Evolutionary conservation across 331 rosid species (phyloP).

Genomic region (Arachis monticola): DNA sequence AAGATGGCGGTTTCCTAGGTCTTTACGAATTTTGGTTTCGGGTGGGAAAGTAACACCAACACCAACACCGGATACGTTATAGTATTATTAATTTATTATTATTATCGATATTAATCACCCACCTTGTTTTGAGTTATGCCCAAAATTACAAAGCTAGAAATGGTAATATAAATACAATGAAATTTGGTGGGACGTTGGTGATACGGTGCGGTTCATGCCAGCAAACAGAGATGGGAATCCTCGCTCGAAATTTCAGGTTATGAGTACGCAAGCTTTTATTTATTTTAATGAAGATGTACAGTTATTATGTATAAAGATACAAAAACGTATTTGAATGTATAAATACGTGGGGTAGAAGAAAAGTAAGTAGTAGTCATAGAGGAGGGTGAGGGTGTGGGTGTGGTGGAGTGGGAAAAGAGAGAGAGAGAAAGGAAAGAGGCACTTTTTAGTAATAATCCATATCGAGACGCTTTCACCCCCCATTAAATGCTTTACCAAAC

Average conservation of each 20-base stretch:
- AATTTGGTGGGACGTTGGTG: slow-evolving; percentile 14
- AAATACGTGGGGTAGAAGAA: slow-evolving; percentile 28
- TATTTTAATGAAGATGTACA: slow-evolving; percentile 16
- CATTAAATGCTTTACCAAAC: slow-evolving; percentile 93
- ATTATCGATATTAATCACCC: neutral
- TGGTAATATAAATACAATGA: slow-evolving; percentile 1
- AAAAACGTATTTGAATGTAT: slow-evolving; percentile 48
- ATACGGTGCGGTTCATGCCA: slow-evolving; percentile 38
- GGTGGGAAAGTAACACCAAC: slow-evolving; percentile 25
- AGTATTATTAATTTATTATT: neutral
- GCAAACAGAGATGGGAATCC: slow-evolving; percentile 38
- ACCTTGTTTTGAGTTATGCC: neutral
- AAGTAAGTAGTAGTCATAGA: neutral
- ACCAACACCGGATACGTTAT: neutral
- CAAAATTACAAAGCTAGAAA: neutral
- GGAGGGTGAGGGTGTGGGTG: neutral
- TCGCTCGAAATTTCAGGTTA: slow-evolving; percentile 40
- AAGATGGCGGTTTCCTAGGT: slow-evolving; percentile 57
- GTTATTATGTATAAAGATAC: slow-evolving; percentile 23
- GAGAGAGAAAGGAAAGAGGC: slow-evolving; percentile 49
- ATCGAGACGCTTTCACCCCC: slow-evolving; percentile 58
- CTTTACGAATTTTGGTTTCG: slow-evolving; percentile 36
- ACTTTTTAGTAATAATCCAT: slow-evolving; percentile 53
- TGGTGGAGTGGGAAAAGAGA: slow-evolving; percentile 7
- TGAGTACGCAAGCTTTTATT: neutral